Base-by-base conservation (phyloP, 495 filamentous ascomycete genomes). In the Articulospora tetracladia region DNA sequence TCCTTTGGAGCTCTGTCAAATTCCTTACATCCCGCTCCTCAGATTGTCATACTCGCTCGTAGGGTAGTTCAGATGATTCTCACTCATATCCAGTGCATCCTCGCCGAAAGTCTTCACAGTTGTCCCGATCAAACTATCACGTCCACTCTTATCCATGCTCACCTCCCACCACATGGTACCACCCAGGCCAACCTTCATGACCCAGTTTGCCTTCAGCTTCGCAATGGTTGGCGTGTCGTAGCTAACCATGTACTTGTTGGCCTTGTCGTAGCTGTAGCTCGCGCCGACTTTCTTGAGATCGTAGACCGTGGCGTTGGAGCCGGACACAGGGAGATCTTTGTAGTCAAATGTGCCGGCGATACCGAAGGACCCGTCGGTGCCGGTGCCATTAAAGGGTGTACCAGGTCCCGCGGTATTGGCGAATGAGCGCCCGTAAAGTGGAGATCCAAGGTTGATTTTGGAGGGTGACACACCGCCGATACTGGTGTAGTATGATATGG, bases 141-240 rank as follows among this genome's bases (percentile, higher is more conserved):
- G 71, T 0, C 81, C 82, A 1, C 65, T 69, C 73, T 87, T 90
- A 70, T 97, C 93, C 4, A 80, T 85, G 71, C 86, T 92, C 62
- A 84, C 86, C 75, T 97, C 93, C 92, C 93, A 97, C 91, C 91
- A 96, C 92, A 96, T 96, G 13, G 79, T 87, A 15, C 93, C 92
- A 1, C 90, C 92, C 7, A 96, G 77, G 3, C 83, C 79, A 48
- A 77, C 75, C n/a, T 78, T 58, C 64, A 72, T 76, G 62, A 96
- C 81, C 68, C 83, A 96, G 36, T 78, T 70, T 2, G 83, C 85
- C 78, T 97, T 97, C 44, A 62, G 24, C 62, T 76, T 73, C 8
- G 86, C 88, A 66, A 90, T 82, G 4, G 74, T 72, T 0, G 82
- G 80, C 0, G 80, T 91, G 66, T 97, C 93, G 68, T 94, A 97